Percentiles rank a stretch among this genome's conserved stretches.
Evolutionary conservation across 306 rosid genomes (phyloP).

Genomic region (Casuarina glauca): DNA sequence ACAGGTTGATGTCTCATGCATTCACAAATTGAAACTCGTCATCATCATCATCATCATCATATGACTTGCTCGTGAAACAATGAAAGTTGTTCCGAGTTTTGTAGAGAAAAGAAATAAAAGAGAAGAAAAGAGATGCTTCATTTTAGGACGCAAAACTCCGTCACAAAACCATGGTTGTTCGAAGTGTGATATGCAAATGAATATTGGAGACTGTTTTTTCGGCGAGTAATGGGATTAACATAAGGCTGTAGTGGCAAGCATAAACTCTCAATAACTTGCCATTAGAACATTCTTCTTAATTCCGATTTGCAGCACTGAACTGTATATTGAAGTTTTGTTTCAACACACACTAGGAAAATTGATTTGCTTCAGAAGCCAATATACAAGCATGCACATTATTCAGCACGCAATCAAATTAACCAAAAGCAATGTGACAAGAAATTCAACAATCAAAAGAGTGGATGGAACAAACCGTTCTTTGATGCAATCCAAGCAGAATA

Average conservation of each 20-base stretch:
- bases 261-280: no score
- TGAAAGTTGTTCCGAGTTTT: background rate
- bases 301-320: constrained; percentile 14
- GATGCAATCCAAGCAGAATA: constrained; percentile 87
- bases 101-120: background rate
- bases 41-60: background rate
- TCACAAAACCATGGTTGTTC: background rate
- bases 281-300: constrained; percentile 22
- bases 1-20: background rate
- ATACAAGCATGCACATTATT: constrained; percentile 8
- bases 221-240: background rate
- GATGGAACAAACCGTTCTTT: constrained; percentile 65
- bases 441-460: constrained; percentile 15
- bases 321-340: constrained; percentile 9
- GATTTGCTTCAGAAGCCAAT: constrained; percentile 5
- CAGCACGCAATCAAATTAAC: background rate
- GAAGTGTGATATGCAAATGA: constrained; percentile 5
- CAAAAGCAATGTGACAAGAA: constrained; percentile 18
- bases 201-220: background rate
- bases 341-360: constrained; percentile 8
- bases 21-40: background rate
- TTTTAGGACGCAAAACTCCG: background rate
- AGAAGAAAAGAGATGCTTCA: background rate
- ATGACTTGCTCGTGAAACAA: background rate
- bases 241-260: background rate